Base-by-base conservation (phyloP, 179 eudicot species). In the Actinidia chinensis region DNA sequence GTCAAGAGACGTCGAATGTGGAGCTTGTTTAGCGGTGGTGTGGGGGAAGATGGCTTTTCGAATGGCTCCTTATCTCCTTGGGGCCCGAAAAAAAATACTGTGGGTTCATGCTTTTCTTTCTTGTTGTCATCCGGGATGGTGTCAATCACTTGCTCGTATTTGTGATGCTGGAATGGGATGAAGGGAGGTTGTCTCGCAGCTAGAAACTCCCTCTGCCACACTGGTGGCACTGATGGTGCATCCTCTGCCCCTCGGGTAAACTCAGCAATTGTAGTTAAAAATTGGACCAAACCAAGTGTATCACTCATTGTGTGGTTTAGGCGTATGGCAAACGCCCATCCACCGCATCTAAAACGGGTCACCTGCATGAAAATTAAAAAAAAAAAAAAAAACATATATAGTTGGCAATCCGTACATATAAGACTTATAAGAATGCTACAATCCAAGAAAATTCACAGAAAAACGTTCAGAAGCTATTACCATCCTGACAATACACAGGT, bases 81-180 rank as follows among this genome's bases (percentile, higher is more conserved):
- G 66, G 60, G 2, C 80, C 80, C 20, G 83, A 83, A 55, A 83
- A 83, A 74, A 83, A 78, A 2, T 86, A 73, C 10, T 46, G n/a
- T 0, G 33, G 81, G 10, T 69, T 40, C n/a, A 65, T 9, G 64
- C 61, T 25, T 63, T 75, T 28, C 9, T n/a, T n/a, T n/a, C n/a
- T 46, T 15, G 76, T 23, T n/a, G 40, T 67, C 2, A 22, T 63
- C 2, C 40, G 61, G 44, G 68, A 52, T 11, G n/a, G 79, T 5
- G 79, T 84, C 82, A n/a, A 60, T 70, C 1, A 82, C 42, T 18
- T 61, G 68, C 42, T 89, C 89, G 56, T 86, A 91, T 82, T 89
- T 93, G 23, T 40, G 59, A 52, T 71, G 74, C 13, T 5, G 14
- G 59, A 58, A 50, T 12, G 73, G 46, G 5, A 69, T 23, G 1